Percentiles rank a stretch among this genome's conserved stretches.
Conservation (phyloP, 2,329 filamentous ascomycete genomes). For the Penicillium oxalicum region DNA sequence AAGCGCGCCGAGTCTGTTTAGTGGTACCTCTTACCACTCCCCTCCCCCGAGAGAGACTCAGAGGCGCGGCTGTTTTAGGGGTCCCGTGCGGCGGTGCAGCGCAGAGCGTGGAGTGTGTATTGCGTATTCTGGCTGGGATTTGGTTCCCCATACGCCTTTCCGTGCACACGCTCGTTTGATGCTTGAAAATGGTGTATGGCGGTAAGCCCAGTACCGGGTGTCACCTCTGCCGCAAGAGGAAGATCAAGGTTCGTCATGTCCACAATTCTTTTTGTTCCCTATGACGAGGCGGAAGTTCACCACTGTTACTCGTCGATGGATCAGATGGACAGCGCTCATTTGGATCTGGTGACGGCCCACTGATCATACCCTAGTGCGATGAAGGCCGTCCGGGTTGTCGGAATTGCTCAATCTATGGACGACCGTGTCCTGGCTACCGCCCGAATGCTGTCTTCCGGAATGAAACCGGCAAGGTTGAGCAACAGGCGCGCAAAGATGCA, state of each 20-base stretch:
- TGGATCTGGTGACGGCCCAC: too few species aligned
- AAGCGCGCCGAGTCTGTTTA: not conserved
- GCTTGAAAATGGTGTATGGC: constrained; percentile 36
- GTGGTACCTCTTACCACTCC: too few species aligned
- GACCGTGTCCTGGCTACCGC: constrained; percentile 35
- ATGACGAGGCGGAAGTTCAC: not conserved
- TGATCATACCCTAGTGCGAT: constrained; percentile 26
- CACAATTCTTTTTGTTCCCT: not conserved
- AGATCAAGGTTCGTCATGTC: constrained; percentile 33
- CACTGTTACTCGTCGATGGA: not conserved
- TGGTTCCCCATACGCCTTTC: not conserved
- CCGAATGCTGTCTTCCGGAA: constrained; percentile 32
- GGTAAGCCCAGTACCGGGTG: constrained; percentile 37
- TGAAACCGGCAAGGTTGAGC: constrained; percentile 28
- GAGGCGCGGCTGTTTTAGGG: not conserved
- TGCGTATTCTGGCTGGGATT: not conserved
- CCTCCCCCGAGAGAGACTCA: too few species aligned
- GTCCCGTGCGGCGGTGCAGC: not conserved
- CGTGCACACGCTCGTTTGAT: not conserved
- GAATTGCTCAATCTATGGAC: constrained; percentile 33
- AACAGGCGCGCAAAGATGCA: constrained; percentile 21
- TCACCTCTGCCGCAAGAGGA: constrained; percentile 36
- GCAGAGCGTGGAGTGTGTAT: not conserved
- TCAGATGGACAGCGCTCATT: too few species aligned
- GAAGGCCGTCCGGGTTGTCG: constrained; percentile 32